A percentile compares a stretch with the other conserved stretches of the same genome.
These are phyloP conservation scores for Lunularia cruciata DNA, from an alignment of 225 moss, liverwort and hornwort genomes.

Conservation along the genomic window DNA sequence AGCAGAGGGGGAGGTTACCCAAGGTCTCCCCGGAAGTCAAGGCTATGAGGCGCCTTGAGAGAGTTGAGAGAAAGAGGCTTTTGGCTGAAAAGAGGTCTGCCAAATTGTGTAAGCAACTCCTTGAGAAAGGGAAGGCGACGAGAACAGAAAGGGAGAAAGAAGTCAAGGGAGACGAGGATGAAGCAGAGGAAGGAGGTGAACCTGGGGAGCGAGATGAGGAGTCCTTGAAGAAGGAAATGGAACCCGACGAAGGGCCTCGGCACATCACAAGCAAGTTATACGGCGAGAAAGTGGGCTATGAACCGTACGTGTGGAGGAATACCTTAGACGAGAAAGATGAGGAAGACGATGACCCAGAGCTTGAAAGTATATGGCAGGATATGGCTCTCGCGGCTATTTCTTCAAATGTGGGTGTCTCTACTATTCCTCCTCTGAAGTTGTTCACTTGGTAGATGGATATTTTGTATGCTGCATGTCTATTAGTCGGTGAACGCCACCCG, in stretches of 20 bases:
- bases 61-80: conserved; percentile 6
- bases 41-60: not conserved
- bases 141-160: not conserved
- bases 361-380: conserved; percentile 33
- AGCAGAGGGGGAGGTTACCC: not conserved
- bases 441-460: too few species aligned
- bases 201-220: not conserved
- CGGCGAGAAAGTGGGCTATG: conserved; percentile 35
- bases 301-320: conserved; percentile 36
- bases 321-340: conserved; percentile 20
- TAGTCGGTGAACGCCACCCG: too few species aligned
- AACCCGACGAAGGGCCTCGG: conserved; percentile 11
- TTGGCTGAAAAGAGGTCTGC: not conserved
- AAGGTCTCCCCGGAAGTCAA: conserved; percentile 6
- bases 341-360: conserved; percentile 19
- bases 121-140: not conserved
- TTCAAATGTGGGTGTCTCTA: conserved; percentile 16
- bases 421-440: not conserved
- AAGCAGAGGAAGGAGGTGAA: not conserved
- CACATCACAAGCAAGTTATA: conserved; percentile 10
- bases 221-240: not conserved
- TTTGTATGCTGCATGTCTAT: too few species aligned
- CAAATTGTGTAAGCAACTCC: not conserved
- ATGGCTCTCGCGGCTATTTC: conserved; percentile 11
- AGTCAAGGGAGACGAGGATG: conserved; percentile 2